Evolutionary conservation across 1,284 basidiomycete genomes (phyloP).

Genomic region (Heimioporus retisporus): DNA sequence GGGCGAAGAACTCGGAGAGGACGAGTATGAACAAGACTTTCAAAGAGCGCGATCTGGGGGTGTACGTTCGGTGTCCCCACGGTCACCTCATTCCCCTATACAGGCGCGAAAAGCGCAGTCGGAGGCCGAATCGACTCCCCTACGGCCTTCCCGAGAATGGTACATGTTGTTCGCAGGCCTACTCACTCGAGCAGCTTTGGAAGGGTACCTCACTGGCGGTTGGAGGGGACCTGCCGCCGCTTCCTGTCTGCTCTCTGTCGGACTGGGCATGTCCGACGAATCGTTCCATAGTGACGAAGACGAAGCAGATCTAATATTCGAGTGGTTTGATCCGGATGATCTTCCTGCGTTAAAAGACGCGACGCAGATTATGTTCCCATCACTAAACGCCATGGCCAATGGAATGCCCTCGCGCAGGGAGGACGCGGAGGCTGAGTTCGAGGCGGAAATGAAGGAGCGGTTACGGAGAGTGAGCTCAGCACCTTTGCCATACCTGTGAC

Average conservation of each 20-base stretch:
- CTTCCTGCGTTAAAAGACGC: slow-evolving; percentile 76
- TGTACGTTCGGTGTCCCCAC: slow-evolving; percentile 20
- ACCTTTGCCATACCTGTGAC: neutral
- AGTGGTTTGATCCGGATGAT: slow-evolving; percentile 80
- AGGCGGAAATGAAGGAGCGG: slow-evolving; percentile 72
- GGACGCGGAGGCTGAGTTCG: slow-evolving; percentile 72
- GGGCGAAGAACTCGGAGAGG: slow-evolving; percentile 67
- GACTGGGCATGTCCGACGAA: slow-evolving; percentile 60
- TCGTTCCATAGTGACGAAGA: slow-evolving; percentile 32
- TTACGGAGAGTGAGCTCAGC: slow-evolving; percentile 66
- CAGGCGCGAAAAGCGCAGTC: slow-evolving; percentile 36
- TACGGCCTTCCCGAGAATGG: slow-evolving; percentile 81
- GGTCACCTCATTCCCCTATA: slow-evolving; percentile 22
- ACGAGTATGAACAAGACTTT: slow-evolving; percentile 47
- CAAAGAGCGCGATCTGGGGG: slow-evolving; percentile 23
- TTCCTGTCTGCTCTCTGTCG: slow-evolving; percentile 80
- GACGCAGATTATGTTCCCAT: slow-evolving; percentile 74
- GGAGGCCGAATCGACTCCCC: slow-evolving; percentile 56
- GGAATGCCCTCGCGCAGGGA: slow-evolving; percentile 41
- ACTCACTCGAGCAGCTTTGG: slow-evolving; percentile 81
- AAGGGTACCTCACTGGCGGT: slow-evolving; percentile 83
- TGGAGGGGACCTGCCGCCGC: slow-evolving; percentile 79
- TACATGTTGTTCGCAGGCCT: slow-evolving; percentile 81
- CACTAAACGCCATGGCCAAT: slow-evolving; percentile 48
- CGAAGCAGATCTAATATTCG: slow-evolving; percentile 56